Evolutionary conservation across 2,329 filamentous ascomycete genomes (phyloP).

Genomic region (Trichoderma atroviride): DNA sequence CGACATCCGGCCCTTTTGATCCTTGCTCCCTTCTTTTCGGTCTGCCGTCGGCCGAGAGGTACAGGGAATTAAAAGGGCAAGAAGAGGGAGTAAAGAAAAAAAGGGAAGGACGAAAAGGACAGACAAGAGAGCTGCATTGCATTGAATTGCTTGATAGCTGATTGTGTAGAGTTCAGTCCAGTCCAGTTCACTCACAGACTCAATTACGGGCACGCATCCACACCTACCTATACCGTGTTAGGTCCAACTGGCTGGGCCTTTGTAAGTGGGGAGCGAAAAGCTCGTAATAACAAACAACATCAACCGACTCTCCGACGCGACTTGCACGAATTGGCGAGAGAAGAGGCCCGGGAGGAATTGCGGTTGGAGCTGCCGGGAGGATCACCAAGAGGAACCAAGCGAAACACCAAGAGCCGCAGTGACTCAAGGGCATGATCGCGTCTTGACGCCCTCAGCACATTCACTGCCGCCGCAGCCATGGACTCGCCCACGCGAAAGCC

Average conservation of each 20-base stretch:
- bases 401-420: not conserved
- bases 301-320: conserved; percentile 8
- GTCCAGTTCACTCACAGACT: not conserved
- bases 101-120: not conserved
- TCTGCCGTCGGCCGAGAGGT: not conserved
- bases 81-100: not conserved
- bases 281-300: not conserved
- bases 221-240: conserved; percentile 1
- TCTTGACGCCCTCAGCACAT: not conserved
- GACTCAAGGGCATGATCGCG: conserved; percentile 1
- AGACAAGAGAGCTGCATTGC: not conserved
- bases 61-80: not conserved
- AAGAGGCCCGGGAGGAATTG: not conserved
- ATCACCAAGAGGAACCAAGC: not conserved
- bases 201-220: not conserved
- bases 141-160: not conserved
- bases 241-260: not conserved
- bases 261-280: conserved; percentile 22
- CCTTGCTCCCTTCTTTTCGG: not conserved
- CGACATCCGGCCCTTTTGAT: not conserved
- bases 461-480: conserved; percentile 36
- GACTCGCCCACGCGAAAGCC: conserved; percentile 44
- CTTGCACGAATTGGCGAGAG: not conserved
- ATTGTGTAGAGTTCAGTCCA: not conserved
- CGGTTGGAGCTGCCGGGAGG: not conserved